A percentile compares a stretch with the other conserved stretches of the same genome.
These are phyloP conservation scores for Corynespora cassiicola DNA, from an alignment of 2,329 filamentous ascomycete species.

Conservation along the genomic window DNA sequence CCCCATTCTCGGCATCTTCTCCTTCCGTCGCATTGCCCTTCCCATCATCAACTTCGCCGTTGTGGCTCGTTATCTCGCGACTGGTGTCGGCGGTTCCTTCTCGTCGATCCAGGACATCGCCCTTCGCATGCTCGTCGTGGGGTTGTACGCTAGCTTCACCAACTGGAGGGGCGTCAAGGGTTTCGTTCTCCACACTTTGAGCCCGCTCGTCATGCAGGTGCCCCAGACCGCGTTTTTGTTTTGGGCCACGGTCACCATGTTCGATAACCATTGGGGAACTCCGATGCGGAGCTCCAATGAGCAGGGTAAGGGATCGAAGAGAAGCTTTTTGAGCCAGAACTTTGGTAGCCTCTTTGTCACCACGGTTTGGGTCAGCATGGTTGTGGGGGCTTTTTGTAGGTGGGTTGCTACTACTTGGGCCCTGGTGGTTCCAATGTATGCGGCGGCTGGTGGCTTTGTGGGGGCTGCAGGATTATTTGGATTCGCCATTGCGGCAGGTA, in stretches of 20 bases:
- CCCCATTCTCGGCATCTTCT: conserved; percentile 43
- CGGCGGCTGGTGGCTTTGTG: too few relatives aligned
- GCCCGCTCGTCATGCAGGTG: conserved; percentile 42
- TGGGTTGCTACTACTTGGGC: too few relatives aligned
- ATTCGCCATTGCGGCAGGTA: too few relatives aligned
- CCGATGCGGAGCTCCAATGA: conserved; percentile 40
- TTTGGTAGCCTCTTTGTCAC: too few relatives aligned
- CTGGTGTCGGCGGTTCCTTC: conserved; percentile 29
- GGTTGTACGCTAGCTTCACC: conserved; percentile 12
- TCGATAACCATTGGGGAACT: conserved; percentile 45
- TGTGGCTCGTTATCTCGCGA: conserved; percentile 38
- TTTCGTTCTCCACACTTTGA: too few relatives aligned
- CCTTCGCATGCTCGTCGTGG: conserved; percentile 20
- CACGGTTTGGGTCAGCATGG: too few relatives aligned
- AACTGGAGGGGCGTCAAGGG: too few relatives aligned
- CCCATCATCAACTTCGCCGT: conserved; percentile 34
- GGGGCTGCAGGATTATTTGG: too few relatives aligned
- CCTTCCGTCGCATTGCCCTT: conserved; percentile 36
- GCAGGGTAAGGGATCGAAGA: conserved; percentile 5
- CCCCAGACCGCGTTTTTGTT: conserved; percentile 44
- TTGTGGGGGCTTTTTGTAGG: too few relatives aligned
- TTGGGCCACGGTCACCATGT: conserved; percentile 42
- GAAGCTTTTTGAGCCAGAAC: too few relatives aligned
- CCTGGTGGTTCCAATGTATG: too few relatives aligned
- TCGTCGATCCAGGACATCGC: conserved; percentile 36